Conservation (phyloP, 1,284 basidiomycete species). For the Ceratobasidium papillatum region DNA sequence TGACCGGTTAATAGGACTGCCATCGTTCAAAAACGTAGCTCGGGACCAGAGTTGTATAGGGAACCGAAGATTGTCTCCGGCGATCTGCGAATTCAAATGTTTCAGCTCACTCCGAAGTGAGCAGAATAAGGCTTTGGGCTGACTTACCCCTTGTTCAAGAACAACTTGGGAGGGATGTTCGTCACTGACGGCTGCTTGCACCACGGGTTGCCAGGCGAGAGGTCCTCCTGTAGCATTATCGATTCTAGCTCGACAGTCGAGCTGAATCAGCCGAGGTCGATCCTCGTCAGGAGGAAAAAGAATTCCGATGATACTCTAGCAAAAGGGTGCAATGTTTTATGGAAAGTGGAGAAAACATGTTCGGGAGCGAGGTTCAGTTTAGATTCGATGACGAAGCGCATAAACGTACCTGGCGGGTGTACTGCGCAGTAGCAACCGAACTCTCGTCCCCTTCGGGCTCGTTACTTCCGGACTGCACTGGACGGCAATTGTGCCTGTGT, state of each 20-base stretch:
- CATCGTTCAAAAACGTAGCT: constrained; percentile 42
- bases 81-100: constrained; percentile 32
- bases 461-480: not conserved
- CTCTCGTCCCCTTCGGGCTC: constrained; percentile 22
- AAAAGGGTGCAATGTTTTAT: not conserved
- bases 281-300: constrained; percentile 34
- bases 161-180: constrained; percentile 38
- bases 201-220: constrained; percentile 36
- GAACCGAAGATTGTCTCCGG: constrained; percentile 43
- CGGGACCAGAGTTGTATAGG: constrained; percentile 46
- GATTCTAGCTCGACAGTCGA: constrained; percentile 38
- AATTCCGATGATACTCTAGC: constrained; percentile 36
- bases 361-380: not conserved
- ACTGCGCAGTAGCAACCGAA: constrained; percentile 35
- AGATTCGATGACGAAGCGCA: not conserved
- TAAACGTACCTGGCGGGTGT: constrained; percentile 37
- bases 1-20: constrained; percentile 38
- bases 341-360: not conserved
- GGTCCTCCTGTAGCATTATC: constrained; percentile 38
- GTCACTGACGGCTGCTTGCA: not conserved
- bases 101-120: constrained; percentile 25
- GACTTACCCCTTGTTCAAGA: constrained; percentile 37
- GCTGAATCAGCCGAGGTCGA: constrained; percentile 34
- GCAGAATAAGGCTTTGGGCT: not conserved
- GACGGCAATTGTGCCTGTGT: constrained; percentile 17